These are phyloP conservation scores for Coprinellus micaceus DNA, from an alignment of 768 basidiomycete species.

Conservation along the genomic window DNA sequence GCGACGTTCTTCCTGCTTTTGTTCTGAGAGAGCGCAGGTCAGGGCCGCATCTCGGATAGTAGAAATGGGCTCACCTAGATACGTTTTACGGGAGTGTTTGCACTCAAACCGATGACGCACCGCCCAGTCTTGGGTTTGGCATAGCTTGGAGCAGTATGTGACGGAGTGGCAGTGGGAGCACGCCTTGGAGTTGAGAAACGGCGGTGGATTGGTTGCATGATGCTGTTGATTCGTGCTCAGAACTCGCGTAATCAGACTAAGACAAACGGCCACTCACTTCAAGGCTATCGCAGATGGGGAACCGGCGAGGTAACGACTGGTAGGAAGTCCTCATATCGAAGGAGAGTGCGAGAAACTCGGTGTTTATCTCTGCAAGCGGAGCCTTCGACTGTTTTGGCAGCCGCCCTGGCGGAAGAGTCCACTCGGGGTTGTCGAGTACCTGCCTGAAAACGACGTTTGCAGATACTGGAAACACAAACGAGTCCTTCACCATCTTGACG, in stretches of 20 bases:
- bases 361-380: neutral
- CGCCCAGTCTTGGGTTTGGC: neutral
- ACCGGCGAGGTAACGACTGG: neutral
- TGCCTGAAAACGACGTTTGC: neutral
- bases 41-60: neutral
- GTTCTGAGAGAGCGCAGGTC: neutral
- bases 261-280: neutral
- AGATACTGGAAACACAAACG: neutral
- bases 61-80: neutral
- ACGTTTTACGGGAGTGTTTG: neutral
- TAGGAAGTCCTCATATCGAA: neutral
- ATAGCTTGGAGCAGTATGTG: neutral
- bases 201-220: neutral
- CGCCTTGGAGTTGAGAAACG: neutral
- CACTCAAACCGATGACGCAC: neutral
- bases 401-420: neutral
- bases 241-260: too few relatives aligned
- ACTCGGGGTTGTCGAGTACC: neutral
- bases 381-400: neutral
- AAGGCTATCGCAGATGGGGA: neutral
- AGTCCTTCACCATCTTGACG: neutral
- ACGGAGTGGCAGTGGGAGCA: conserved; percentile 3
- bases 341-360: neutral
- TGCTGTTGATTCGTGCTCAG: neutral
- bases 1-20: neutral